Base-by-base conservation (phyloP, 495 filamentous ascomycete species). In the Aspergillus carlsbadensis region DNA sequence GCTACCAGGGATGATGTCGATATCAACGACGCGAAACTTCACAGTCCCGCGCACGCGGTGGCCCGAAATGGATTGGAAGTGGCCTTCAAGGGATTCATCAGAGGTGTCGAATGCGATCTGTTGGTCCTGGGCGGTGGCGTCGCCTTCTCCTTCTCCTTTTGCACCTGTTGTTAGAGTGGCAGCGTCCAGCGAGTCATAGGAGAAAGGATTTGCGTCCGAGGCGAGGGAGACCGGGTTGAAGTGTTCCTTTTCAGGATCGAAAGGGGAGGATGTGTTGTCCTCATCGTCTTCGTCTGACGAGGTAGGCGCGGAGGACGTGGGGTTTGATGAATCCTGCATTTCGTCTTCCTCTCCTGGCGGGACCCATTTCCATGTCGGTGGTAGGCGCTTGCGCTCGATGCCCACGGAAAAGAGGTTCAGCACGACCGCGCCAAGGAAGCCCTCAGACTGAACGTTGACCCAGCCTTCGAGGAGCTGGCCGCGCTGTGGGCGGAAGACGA, bases 351-450 rank as follows among this genome's bases (percentile, higher is more conserved):
- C 70, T 31, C 77, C 68, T 26, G 73, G 70, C 26, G 68, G 69
- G 56, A 78, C 65, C 83, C 86, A 92, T 58, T 74, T 79, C 89
- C 89, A 93, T 34, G 75, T 74, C 45, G 72, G 67, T 7, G 89
- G 89, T 17, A 93, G 73, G 54, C 83, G 77, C 60, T 81, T 81
- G 58, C 80, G 73, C 57, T 87, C 83, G 46, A 93, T 85, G 37
- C 80, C 84, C 1, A 87, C 87, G 57, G 84, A 87, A 77, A 92
- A 91, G 15, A 89, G 71, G 68, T 93, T 93, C 61, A 84, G 83
- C 13, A 84, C 86, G 3, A 90, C 75, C 3, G 90, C 71, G 20
- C 87, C 87, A 1, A 93, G 63, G 64, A 90, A 86, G 8, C 84
- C 83, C 54, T 87, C 82, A n/a, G 84, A 87, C 64, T 88, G 85